phyloP scores from a whole-genome alignment of 306 rosid genomes.

The Acmispon strigosus region DNA sequence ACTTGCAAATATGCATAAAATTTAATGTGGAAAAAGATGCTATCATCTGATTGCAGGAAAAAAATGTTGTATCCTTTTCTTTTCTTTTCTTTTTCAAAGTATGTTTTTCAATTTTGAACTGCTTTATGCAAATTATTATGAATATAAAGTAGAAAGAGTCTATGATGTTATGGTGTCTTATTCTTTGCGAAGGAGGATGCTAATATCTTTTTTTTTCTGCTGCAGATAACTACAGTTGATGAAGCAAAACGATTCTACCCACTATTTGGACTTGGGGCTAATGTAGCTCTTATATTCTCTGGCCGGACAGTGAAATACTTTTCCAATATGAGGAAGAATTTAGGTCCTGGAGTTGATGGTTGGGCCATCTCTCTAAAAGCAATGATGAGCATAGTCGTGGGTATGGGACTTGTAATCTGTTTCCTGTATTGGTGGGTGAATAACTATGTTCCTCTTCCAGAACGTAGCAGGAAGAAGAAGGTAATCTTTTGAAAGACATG shows the following conservation, averaged over 20 bases:
- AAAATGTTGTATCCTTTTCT: not conserved
- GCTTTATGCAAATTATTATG: not conserved
- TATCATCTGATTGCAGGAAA: not conserved
- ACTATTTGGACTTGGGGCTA: conserved; percentile 94
- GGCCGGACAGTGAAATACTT: conserved; percentile 97
- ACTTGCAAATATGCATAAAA: not conserved
- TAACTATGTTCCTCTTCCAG: conserved; percentile 67
- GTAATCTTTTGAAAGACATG: conserved; percentile 32
- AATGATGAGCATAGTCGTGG: conserved; percentile 97
- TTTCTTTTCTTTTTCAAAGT: not conserved
- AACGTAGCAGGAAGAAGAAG: conserved; percentile 96
- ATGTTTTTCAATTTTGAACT: not conserved
- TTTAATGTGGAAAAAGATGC: not conserved
- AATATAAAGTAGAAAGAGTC: not conserved
- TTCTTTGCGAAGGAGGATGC: conserved; percentile 1
- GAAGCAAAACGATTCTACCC: conserved; percentile 97
- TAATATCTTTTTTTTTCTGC: not conserved
- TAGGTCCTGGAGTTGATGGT: conserved; percentile 99
- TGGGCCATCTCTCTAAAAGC: conserved; percentile 91
- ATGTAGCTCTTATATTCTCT: conserved; percentile 89
- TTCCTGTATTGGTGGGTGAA: conserved; percentile 96
- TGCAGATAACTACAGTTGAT: conserved; percentile 82
- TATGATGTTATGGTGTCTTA: not conserved
- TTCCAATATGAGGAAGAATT: conserved; percentile 63
- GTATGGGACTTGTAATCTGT: conserved; percentile 79